Evolutionary conservation across 2,329 filamentous ascomycete genomes (phyloP), one percentile per base, ranked within the genome.

Genomic region (Epichloe sibirici): DNA sequence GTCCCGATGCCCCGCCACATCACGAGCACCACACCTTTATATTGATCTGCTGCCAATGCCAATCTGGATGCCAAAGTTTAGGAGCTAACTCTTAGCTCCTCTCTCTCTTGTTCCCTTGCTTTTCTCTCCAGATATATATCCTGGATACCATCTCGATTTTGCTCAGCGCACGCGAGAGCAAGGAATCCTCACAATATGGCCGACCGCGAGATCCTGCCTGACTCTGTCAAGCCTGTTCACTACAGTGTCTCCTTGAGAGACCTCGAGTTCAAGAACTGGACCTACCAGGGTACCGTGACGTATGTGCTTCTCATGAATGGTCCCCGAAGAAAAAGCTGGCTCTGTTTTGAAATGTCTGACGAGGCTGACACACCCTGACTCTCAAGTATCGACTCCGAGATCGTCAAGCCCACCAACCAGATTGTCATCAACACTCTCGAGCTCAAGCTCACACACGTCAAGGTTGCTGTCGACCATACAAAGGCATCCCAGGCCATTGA

Each of bases 371-470:
- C 42, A 44, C 31, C 15, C 25, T 57, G 17, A 59, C 56, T 42
- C 5, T 25, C 45, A 57, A 85, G 81, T 58, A 94, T 98, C 66
- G 79, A 86, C 59, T 77, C 85, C 54, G 81, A 85, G 54, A 77
- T 97, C 66, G 76, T 77, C 59, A 81, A 84, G 65, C 72, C 83
- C 37, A 86, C 85, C 58, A 87, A 80, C 62, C 79, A 89, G 59
- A 82, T 98, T 56, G 81, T 87, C 43, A 74, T 97, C 67, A 98
- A 98, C 70, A 77, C 86, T 44, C 81, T 93, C 63, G 83, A 95
- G 66, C 78, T 98, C 62, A 86, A 87, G 65, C 78, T 97, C 40
- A 76, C 83, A 57, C 75, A 74, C 43, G 74, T 76, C 58, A 82
- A 85, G 65, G 70, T 91, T 52, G 71, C 73, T 46, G 68, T 79